Base-by-base conservation (phyloP, 371 early-diverging fungal genomes). In the Mucor circinelloides region DNA sequence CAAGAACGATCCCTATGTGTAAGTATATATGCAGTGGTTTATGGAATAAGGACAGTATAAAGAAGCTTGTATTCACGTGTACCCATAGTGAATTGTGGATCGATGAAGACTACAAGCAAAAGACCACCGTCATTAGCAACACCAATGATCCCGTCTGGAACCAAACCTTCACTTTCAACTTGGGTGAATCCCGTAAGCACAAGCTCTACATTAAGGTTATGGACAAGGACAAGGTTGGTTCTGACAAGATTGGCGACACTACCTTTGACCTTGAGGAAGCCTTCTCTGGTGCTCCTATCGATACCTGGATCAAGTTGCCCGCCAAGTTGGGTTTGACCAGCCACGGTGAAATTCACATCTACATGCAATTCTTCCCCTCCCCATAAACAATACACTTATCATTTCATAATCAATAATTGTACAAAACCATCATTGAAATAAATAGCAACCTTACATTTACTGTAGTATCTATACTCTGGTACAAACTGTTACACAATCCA, bases 81-180 rank as follows among this genome's bases (percentile, higher is more conserved):
- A 61, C 31, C 13, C 34, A 34, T 52, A 69, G 73, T 62, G 71
- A 74, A 65, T 40, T 74, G 15, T 74, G 68, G 68, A 25, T 74
- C 36, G 68, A 74, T 58, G 60, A 68, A 0, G 63, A 74, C 10
- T 68, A 71, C 68, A 70, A 70, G 64, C 74, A 70, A 68, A 69
- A 76, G 8, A 89, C 90, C 17, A 79, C 81, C 6, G 82, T 79
- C 25, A 68, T 76, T 21, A 64, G 85, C 13, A 84, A 91, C 69
- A 89, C 79, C 21, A 74, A 71, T 25, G 38, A 71, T 38, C 77
- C 77, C 46, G 72, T 71, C 27, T 77, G 77, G 77, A 74, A 77
- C 56, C 69, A 77, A 58, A 67, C 77, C 23, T 71, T 73, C 19
- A 70, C 68, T 19, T 74, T 77, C 61, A 63, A 66, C 28, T 59